phyloP scores from a whole-genome alignment of 768 basidiomycete genomes.

The Serpula lacrymans region DNA sequence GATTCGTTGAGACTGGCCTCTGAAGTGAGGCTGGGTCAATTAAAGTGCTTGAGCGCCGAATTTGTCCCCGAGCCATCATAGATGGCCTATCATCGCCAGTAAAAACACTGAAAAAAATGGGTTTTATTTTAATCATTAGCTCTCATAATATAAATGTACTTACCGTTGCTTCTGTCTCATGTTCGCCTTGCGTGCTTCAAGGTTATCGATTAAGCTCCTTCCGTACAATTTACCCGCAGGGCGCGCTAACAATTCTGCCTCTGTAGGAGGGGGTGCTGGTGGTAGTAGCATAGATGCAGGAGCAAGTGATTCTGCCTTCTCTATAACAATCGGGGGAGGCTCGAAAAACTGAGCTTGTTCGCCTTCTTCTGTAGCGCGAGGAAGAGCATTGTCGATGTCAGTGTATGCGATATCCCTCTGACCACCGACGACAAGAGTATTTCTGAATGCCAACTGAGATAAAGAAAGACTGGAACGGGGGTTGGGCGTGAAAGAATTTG shows the following conservation, averaged over 20 bases:
- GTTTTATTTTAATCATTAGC: neutral
- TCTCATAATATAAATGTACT: slow-evolving; percentile 12
- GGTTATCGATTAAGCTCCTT: slow-evolving; percentile 85
- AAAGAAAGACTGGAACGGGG: slow-evolving; percentile 68
- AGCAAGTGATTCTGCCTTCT: slow-evolving; percentile 35
- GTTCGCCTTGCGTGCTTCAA: slow-evolving; percentile 77
- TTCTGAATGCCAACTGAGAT: slow-evolving; percentile 85
- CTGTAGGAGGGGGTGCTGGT: slow-evolving; percentile 27
- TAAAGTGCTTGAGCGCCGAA: slow-evolving; percentile 59
- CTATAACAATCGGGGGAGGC: slow-evolving; percentile 23
- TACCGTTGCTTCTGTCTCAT: slow-evolving; percentile 86
- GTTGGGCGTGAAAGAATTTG: slow-evolving; percentile 76
- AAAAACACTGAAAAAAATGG: slow-evolving; percentile 59
- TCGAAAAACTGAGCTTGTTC: slow-evolving; percentile 61
- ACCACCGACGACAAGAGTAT: slow-evolving; percentile 69
- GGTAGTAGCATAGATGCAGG: slow-evolving; percentile 27
- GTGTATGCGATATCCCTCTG: slow-evolving; percentile 58
- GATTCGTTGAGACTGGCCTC: slow-evolving; percentile 44
- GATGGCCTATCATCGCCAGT: slow-evolving; percentile 85
- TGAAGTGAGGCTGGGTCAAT: slow-evolving; percentile 66
- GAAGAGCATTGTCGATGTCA: slow-evolving; percentile 60
- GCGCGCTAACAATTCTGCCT: slow-evolving; percentile 31
- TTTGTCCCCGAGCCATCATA: slow-evolving; percentile 79
- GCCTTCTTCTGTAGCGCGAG: slow-evolving; percentile 74
- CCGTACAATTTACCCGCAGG: slow-evolving; percentile 84